phyloP scores from a whole-genome alignment of 208 protist genomes.

The Trypanosoma mega region DNA sequence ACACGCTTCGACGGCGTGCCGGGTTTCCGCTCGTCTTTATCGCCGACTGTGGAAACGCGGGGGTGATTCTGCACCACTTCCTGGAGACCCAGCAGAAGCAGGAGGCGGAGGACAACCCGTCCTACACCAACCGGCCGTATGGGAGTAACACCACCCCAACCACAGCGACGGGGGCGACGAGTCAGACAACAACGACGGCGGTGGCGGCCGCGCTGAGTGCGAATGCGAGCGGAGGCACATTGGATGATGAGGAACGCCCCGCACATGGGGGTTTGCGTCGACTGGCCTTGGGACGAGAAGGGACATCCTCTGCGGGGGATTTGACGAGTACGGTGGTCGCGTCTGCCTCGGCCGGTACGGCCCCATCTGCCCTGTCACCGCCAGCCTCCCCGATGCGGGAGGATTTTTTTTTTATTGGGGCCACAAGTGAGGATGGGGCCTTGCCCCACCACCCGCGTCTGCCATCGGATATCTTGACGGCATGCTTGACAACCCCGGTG shows the following conservation, averaged over 20 bases:
- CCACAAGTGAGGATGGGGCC: conserved; percentile 36
- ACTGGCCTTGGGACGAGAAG: too few relatives aligned
- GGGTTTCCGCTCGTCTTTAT: conserved; percentile 83
- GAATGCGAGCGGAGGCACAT: too few relatives aligned
- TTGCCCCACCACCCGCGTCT: conserved; percentile 57
- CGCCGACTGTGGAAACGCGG: conserved; percentile 78
- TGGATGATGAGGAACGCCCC: too few relatives aligned
- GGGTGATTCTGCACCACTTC: conserved; percentile 61
- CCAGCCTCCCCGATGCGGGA: conserved; percentile 25
- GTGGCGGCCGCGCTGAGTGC: too few relatives aligned
- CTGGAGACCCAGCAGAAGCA: conserved; percentile 51
- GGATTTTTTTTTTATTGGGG: conserved; percentile 87
- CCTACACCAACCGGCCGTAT: conserved; percentile 22
- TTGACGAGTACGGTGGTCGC: too few relatives aligned
- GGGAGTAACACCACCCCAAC: neutral
- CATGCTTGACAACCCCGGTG: conserved; percentile 98
- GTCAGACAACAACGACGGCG: too few relatives aligned
- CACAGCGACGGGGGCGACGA: conserved; percentile 30
- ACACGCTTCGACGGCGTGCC: conserved; percentile 52
- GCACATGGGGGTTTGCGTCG: too few relatives aligned
- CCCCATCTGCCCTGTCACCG: neutral
- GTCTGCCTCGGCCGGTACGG: conserved; percentile 1
- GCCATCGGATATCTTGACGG: conserved; percentile 97
- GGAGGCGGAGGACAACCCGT: conserved; percentile 48
- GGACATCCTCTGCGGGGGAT: too few relatives aligned